Base-by-base conservation (phyloP, 257 asterid genomes). In the Prunella vulgaris region DNA sequence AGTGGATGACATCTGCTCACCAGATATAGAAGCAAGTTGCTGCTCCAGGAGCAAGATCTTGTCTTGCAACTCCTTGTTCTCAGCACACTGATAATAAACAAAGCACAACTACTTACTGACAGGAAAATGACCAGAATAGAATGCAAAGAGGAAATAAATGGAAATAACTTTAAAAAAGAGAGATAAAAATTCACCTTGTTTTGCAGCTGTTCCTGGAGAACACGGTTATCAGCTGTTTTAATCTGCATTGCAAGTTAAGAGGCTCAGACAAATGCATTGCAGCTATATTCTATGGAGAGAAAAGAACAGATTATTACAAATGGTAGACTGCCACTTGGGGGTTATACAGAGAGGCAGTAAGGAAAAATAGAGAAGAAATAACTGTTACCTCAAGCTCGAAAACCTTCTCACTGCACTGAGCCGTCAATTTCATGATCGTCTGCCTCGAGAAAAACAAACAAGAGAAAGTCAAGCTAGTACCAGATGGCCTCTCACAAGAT, bases 181-280 rank as follows among this genome's bases (percentile, higher is more conserved):
- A 10, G 17, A 18, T 60, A 48, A 48, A 51, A 35, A n/a, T 22
- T 62, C 24, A 93, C 98, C 98, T 93, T 93, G 80, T 76, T 93
- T 78, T 90, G 93, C 80, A 93, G 87, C 83, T 93, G 97, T 74
- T 90, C 98, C 78, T 93, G 98, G 59, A 93, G 94, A 69, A 93
- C 79, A 61, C 96, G 93, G 68, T 93, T 93, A 60, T 93, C 98
- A 20, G 98, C 98, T 32, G 97, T 78, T 71, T 81, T 93, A 37
- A 93, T 90, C 98, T 93, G 95, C 84, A 88, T 60, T 57, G 66
- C 70, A 75, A 65, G 54, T 52, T 40, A 42, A 69, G 65, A 69
- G 32, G 76, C 70, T 63, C 71, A 74, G 57, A 25, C 70, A 73
- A 69, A 70, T 64, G n/a, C 66, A 28, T 33, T 69, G 64, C 46